Base-by-base conservation (phyloP, 768 basidiomycete genomes). In the Hydnum rufescens region DNA sequence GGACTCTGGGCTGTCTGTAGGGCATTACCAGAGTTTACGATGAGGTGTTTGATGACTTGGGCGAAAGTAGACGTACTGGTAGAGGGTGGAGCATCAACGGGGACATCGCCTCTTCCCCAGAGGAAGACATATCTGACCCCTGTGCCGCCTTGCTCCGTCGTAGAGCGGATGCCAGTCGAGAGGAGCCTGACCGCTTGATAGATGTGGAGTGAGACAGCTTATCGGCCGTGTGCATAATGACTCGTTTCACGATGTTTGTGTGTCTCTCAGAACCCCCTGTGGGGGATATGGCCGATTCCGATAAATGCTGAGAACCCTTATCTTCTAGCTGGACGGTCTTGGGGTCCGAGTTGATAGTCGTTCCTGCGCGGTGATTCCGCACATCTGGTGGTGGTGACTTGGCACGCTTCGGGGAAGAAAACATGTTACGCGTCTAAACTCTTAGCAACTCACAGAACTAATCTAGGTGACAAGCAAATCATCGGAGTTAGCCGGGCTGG, bases 191-290 rank as follows among this genome's bases (percentile, higher is more conserved):
- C 16, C 19, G 13, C 13, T 50, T 50, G 49, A 34, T 57, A 62
- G 42, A 68, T 54, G 59, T 63, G 59, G 29, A 66, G 57, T 48
- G 70, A 55, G 77, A 76, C 29, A 86, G 68, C 55, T 71, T 80
- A 58, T 77, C 76, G 52, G 77, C 77, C 0, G 78, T 78, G 65
- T 68, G 72, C 58, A 69, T 71, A 42, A 75, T 71, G 19, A 65
- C 71, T 42, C 60, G 65, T 32, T 52, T 49, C 32, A 53, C 19
- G 56, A 57, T 42, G 48, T 34, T 28, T 51, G 51, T 13, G 32
- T 47, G 36, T 49, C 36, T 19, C 42, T 42, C n/a, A n/a, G n/a
- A n/a, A n/a, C 26, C 44, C 44, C 26, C 34, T 25, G 31, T 47
- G 42, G 34, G 46, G 5, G 13, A 60, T 55, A 32, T 22, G 36